These are phyloP conservation scores for Lathyrus sativus DNA, from an alignment of 306 rosid species.

Conservation along the genomic window DNA sequence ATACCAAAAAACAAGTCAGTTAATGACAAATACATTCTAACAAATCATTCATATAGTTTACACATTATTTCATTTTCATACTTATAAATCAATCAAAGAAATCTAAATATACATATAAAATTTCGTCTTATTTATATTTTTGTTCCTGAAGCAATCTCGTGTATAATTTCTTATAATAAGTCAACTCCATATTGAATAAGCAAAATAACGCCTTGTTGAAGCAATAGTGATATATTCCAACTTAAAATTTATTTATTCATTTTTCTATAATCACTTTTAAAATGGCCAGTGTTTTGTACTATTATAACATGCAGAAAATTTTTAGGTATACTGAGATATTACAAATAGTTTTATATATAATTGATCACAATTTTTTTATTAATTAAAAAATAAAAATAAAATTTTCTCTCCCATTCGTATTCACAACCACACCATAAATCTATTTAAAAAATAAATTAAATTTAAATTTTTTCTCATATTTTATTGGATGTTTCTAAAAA, in stretches of 20 bases:
- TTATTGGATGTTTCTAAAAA: too few relatives aligned
- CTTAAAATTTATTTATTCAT: neutral
- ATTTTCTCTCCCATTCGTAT: too few relatives aligned
- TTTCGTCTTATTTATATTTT: neutral
- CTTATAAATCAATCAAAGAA: neutral
- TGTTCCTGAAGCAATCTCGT: neutral
- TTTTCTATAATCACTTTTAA: neutral
- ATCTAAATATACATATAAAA: neutral
- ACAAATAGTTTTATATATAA: too few relatives aligned
- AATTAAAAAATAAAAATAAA: too few relatives aligned
- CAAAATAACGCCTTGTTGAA: neutral
- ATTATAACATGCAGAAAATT: too few relatives aligned
- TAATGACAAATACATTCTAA: neutral
- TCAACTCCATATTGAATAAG: slow-evolving; percentile 6
- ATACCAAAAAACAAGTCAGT: neutral
- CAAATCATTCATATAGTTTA: slow-evolving; percentile 4
- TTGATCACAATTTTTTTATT: too few relatives aligned
- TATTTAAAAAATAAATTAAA: too few relatives aligned
- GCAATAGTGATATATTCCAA: slow-evolving; percentile 6
- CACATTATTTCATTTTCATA: neutral
- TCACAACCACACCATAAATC: too few relatives aligned
- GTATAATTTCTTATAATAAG: slow-evolving; percentile 1
- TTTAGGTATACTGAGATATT: too few relatives aligned
- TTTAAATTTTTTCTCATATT: too few relatives aligned
- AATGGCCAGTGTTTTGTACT: neutral